Evolutionary conservation across 495 filamentous ascomycete genomes (phyloP).

Genomic region (Aspergillus bridgeri): DNA sequence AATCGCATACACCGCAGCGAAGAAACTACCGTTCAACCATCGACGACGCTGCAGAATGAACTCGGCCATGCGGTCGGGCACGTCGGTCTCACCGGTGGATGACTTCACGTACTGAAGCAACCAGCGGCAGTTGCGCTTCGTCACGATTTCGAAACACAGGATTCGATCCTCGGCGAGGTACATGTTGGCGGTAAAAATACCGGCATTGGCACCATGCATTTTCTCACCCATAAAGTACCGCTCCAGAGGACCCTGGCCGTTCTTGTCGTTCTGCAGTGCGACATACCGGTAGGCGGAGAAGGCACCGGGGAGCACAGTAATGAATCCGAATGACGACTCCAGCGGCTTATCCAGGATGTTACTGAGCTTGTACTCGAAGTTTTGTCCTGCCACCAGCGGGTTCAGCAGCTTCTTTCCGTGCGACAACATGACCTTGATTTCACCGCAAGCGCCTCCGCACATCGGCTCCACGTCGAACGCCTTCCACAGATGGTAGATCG

Average conservation of each 20-base stretch:
- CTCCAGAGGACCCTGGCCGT: constrained; percentile 86
- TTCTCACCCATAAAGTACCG: constrained; percentile 98
- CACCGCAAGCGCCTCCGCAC: constrained; percentile 95
- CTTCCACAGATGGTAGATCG: constrained; percentile 97
- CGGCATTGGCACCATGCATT: constrained; percentile 92
- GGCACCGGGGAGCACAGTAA: constrained; percentile 92
- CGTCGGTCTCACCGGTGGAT: constrained; percentile 93
- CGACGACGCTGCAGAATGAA: constrained; percentile 94
- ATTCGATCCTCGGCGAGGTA: constrained; percentile 99
- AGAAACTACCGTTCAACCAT: constrained; percentile 99
- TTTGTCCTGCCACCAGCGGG: constrained; percentile 92
- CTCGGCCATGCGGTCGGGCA: constrained; percentile 91
- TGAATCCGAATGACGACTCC: constrained; percentile 97
- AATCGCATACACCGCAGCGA: constrained; percentile 93
- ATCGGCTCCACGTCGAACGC: constrained; percentile 96
- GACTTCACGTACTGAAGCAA: constrained; percentile 97
- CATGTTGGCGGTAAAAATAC: constrained; percentile 99
- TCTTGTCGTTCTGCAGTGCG: constrained; percentile 94
- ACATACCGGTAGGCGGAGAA: constrained; percentile 96
- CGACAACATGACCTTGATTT: constrained; percentile 99
- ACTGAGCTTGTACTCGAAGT: constrained; percentile 99
- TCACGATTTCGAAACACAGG: constrained; percentile 96
- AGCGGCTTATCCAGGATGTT: constrained; percentile 99
- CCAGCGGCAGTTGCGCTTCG: constrained; percentile 96
- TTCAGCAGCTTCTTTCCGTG: constrained; percentile 88